Conservation (phyloP, 2,329 filamentous ascomycete genomes). For the Xylaria sp. region DNA sequence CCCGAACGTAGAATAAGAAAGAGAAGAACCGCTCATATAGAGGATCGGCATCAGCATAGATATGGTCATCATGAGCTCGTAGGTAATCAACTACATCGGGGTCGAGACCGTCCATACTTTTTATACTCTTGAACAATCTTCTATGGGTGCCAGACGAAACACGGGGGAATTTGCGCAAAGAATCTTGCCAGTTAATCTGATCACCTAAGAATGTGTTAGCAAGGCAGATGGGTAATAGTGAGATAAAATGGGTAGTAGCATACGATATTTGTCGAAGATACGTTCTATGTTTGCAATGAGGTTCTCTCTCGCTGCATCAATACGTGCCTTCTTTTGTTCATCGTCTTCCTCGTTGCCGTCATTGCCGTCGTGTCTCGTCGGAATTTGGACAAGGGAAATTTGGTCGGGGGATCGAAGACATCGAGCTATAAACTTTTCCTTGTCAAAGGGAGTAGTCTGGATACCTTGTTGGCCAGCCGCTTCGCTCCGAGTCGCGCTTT, state of each 20-base stretch:
- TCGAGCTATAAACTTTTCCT: constrained; percentile 20
- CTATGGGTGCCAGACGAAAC: constrained; percentile 9
- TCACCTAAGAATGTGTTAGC: constrained; percentile 3
- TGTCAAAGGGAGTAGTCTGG: constrained; percentile 21
- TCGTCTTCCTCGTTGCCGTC: constrained; percentile 15
- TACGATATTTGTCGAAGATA: constrained; percentile 14
- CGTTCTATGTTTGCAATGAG: constrained; percentile 16
- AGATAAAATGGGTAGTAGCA: not conserved
- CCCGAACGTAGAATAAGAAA: constrained; percentile 7
- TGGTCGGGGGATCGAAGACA: constrained; percentile 25
- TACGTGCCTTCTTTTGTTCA: constrained; percentile 6
- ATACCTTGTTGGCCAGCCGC: not conserved
- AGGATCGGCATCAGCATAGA: constrained; percentile 25
- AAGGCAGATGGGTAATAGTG: not conserved
- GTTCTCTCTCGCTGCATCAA: constrained; percentile 18
- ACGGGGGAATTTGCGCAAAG: constrained; percentile 19
- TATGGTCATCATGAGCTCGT: constrained; percentile 22
- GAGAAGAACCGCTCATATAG: constrained; percentile 18
- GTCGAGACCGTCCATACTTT: constrained; percentile 7
- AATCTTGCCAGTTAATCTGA: constrained; percentile 5
- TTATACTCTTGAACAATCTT: constrained; percentile 7
- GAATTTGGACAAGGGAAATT: constrained; percentile 7
- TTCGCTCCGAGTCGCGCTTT: constrained; percentile 5
- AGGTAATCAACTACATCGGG: constrained; percentile 24
- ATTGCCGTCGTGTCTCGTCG: not conserved